Evolutionary conservation across 2,329 filamentous ascomycete genomes (phyloP).

Genomic region (Periconia macrospinosa): DNA sequence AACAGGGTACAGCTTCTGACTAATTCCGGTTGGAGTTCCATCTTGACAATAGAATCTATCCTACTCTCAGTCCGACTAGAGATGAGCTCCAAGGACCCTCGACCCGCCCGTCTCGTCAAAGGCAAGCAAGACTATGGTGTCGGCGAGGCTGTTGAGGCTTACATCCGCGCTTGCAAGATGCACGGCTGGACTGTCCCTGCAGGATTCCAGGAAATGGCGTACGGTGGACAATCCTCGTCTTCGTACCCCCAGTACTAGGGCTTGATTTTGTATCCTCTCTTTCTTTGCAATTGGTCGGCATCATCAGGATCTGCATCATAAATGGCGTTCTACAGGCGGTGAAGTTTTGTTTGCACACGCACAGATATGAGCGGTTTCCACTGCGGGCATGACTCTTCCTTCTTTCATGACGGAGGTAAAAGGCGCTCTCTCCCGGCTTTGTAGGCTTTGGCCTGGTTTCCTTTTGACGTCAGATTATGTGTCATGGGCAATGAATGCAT

Average conservation of each 20-base stretch:
- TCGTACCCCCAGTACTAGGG: background rate
- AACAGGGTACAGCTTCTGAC: slow-evolving; percentile 67
- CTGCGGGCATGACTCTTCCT: too few species aligned
- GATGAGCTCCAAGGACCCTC: slow-evolving; percentile 67
- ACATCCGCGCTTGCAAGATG: slow-evolving; percentile 63
- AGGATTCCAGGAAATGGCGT: slow-evolving; percentile 58
- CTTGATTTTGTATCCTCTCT: background rate
- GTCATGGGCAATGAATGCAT: too few species aligned
- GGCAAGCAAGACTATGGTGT: slow-evolving; percentile 62
- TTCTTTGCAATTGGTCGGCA: too few species aligned
- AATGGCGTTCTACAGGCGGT: background rate
- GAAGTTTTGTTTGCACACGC: background rate
- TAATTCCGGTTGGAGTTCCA: slow-evolving; percentile 78
- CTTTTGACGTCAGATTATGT: too few species aligned
- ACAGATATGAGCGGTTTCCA: background rate
- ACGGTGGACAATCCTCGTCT: slow-evolving; percentile 22
- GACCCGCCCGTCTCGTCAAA: slow-evolving; percentile 68
- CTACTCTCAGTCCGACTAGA: slow-evolving; percentile 80
- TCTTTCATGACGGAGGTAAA: too few species aligned
- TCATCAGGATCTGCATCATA: background rate
- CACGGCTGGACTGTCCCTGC: slow-evolving; percentile 76
- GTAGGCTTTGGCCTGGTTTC: too few species aligned
- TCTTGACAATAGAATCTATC: slow-evolving; percentile 74
- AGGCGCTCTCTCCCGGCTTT: too few species aligned
- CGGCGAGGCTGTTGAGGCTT: slow-evolving; percentile 73